phyloP scores from a whole-genome alignment of 2,329 filamentous ascomycete species.

The Lasiodiplodia theobromae region DNA sequence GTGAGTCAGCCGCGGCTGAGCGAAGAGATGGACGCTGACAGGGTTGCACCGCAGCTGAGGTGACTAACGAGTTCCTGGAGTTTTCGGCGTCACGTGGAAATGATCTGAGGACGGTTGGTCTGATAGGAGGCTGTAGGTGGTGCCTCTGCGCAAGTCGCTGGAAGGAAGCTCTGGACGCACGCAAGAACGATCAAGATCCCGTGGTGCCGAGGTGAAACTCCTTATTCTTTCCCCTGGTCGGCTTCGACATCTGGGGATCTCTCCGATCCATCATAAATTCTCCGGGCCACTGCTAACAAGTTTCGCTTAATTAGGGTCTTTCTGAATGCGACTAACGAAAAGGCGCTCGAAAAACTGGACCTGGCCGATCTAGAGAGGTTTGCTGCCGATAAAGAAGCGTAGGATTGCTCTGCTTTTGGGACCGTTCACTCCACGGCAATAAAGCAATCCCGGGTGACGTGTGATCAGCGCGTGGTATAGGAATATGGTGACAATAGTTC shows the following conservation, averaged over 20 bases:
- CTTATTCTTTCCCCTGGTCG: background rate
- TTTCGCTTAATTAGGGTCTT: slow-evolving; percentile 47
- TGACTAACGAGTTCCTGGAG: slow-evolving; percentile 68
- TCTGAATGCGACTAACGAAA: slow-evolving; percentile 61
- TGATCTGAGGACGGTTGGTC: slow-evolving; percentile 62
- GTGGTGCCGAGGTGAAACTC: slow-evolving; percentile 51
- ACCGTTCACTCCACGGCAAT: background rate
- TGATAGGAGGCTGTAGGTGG: slow-evolving; percentile 68
- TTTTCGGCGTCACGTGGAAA: slow-evolving; percentile 66
- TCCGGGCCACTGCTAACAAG: slow-evolving; percentile 2
- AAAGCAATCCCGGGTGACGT: background rate
- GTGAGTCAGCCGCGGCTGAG: slow-evolving; percentile 32
- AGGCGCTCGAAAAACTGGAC: slow-evolving; percentile 56
- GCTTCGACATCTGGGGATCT: background rate
- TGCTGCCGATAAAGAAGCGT: slow-evolving; percentile 51
- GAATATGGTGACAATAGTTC: background rate
- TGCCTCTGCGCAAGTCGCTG: slow-evolving; percentile 67
- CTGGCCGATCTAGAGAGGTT: slow-evolving; percentile 60
- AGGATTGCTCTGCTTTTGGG: background rate
- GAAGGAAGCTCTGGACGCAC: slow-evolving; percentile 66
- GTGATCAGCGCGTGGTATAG: background rate
- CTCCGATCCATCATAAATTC: background rate
- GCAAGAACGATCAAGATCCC: slow-evolving; percentile 54
- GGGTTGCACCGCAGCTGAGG: slow-evolving; percentile 42
- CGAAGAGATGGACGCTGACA: background rate